Percentiles rank a stretch among this genome's conserved stretches.
phyloP scores from a whole-genome alignment of 345 rosid genomes.

The Eucalyptus regnans region DNA sequence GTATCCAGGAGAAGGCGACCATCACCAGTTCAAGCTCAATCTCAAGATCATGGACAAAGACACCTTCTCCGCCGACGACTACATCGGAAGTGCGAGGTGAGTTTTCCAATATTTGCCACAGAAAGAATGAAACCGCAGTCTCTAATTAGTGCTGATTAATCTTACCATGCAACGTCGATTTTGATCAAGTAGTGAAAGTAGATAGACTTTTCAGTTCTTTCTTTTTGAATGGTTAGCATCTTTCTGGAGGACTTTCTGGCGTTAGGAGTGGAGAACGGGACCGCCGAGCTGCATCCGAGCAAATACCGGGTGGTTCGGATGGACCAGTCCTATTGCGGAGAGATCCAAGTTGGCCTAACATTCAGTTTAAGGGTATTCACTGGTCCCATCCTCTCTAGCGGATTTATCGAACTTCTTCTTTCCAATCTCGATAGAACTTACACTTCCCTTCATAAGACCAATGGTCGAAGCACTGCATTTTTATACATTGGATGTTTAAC shows the following conservation, averaged over 20 bases:
- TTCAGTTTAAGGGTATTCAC: slow-evolving; percentile 28
- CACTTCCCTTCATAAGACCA: background rate
- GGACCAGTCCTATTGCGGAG: slow-evolving; percentile 44
- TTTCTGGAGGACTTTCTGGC: slow-evolving; percentile 63
- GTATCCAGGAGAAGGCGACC: slow-evolving; percentile 49
- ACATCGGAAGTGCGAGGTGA: slow-evolving; percentile 65
- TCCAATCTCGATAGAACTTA: background rate
- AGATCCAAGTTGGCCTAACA: slow-evolving; percentile 55
- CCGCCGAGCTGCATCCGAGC: slow-evolving; percentile 38
- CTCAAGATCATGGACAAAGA: slow-evolving; percentile 85
- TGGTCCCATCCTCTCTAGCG: background rate
- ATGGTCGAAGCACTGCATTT: background rate
- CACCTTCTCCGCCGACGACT: slow-evolving; percentile 63
- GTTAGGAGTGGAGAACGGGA: slow-evolving; percentile 71
- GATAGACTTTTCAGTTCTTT: background rate
- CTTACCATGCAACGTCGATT: background rate
- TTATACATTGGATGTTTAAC: background rate
- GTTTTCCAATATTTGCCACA: background rate
- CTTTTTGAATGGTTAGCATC: slow-evolving; percentile 21
- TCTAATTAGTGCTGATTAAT: background rate
- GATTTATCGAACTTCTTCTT: background rate
- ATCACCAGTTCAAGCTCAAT: slow-evolving; percentile 39
- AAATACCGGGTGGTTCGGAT: slow-evolving; percentile 41
- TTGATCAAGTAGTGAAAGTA: background rate
- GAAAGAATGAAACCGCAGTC: background rate